Evolutionary conservation across 2,329 filamentous ascomycete species (phyloP).

Genomic region (Fusarium coicis): DNA sequence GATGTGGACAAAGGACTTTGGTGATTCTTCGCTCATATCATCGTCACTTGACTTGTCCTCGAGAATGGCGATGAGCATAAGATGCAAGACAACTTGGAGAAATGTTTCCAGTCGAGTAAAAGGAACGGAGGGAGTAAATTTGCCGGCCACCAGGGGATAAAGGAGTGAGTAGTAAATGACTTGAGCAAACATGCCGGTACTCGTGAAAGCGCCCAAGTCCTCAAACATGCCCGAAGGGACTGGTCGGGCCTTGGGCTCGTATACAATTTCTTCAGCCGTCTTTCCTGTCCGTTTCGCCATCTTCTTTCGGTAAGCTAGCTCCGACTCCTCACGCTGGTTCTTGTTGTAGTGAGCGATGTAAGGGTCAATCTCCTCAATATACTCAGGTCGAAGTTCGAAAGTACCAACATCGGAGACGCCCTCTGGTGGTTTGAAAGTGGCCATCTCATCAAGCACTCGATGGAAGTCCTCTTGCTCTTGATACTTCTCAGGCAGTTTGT

Average conservation of each 20-base stretch:
- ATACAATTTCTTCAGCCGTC: conserved; percentile 83
- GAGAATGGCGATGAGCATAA: conserved; percentile 84
- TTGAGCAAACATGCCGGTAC: conserved; percentile 87
- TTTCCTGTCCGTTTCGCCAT: conserved; percentile 90
- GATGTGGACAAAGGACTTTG: conserved; percentile 76
- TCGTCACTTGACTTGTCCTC: conserved; percentile 77
- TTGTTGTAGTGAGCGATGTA: conserved; percentile 97
- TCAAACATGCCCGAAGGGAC: conserved; percentile 83
- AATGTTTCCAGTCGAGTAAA: conserved; percentile 89
- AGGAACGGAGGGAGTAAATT: conserved; percentile 78
- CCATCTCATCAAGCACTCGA: conserved; percentile 84
- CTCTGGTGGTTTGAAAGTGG: conserved; percentile 89
- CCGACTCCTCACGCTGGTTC: conserved; percentile 95
- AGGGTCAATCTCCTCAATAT: conserved; percentile 88
- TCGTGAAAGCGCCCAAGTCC: conserved; percentile 81
- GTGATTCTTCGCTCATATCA: conserved; percentile 57
- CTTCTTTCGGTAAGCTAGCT: conserved; percentile 86
- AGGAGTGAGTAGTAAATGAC: conserved; percentile 88
- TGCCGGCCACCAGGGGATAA: conserved; percentile 78
- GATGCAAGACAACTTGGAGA: conserved; percentile 88
- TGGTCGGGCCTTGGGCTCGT: conserved; percentile 83
- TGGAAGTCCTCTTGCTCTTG: conserved; percentile 91
- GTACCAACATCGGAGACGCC: conserved; percentile 92
- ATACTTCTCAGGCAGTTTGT: conserved; percentile 87
- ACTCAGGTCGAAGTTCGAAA: conserved; percentile 90